Base-by-base conservation (phyloP, 164 flowering plant species). In the Stephania cephalantha region DNA sequence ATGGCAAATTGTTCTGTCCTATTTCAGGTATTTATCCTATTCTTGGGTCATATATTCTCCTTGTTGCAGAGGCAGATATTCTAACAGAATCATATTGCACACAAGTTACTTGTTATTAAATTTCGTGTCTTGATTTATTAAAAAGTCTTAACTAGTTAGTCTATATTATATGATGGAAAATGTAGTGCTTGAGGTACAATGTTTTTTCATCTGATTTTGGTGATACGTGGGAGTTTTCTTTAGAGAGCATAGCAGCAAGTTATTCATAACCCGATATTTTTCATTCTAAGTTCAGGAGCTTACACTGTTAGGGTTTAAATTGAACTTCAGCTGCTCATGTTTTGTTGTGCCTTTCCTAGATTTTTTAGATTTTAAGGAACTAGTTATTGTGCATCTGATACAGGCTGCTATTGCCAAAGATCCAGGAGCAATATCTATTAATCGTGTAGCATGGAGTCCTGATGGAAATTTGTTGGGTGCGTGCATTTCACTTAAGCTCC, bases 401-500 rank as follows among this genome's bases (percentile, higher is more conserved):
- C 89, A 92, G 97, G 90, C 90, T 74, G 77, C 90, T 29, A 64
- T 79, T 81, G 84, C 52, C 73, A 90, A 90, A 79, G 94, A 93
- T 67, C 67, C 84, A 69, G 42, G 42, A 35, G 78, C 87, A 67
- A 80, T 90, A 71, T 88, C 97, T 76, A 87, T 91, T 72, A 93
- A 68, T 73, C 86, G 91, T 61, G 94, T 91, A 69, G 73, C 88
- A 65, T 94, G 98, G 98, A 91, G 94, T 75, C 90, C 92, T 15
- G 98, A 94, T 86, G 98, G 97, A 76, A 86, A 73, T 78, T 83
- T 84, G 80, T 74, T 90, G 58, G 98, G 98, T 93, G 79, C 46
- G 89, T 86, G 20, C 17, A 20, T 10, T n/a, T 75, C 35, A 55
- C 17, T 8, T 22, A 46, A 63, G 48, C 11, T 6, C 29, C 45